Base-by-base conservation (phyloP, 805 yeast species). In the Clavispora vitiphila region DNA sequence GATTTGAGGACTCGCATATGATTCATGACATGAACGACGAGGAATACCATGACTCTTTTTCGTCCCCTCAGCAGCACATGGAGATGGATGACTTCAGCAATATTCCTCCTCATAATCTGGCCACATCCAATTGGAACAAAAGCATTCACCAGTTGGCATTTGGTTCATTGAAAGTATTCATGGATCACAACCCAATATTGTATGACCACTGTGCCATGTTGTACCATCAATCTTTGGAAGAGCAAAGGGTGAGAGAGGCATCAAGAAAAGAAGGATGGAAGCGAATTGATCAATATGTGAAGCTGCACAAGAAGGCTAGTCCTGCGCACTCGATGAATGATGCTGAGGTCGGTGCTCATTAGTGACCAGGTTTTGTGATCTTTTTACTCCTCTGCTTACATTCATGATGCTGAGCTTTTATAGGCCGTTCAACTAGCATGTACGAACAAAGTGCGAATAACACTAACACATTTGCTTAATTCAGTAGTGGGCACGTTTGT, bases 141-240 rank as follows among this genome's bases (percentile, higher is more conserved):
- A 88, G 96, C 29, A 90, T 93, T 34, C 93, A 91, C 51, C 81
- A 87, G 37, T 78, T 91, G 72, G 95, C 96, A 2, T 89, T 80
- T 66, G 86, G 85, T 43, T 96, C 98, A 0, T 72, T 93, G 54
- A 89, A 89, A 61, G 83, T 87, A 42, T 90, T 93, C 57, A 80
- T 90, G 81, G 97, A 91, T 56, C 83, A 93, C 39, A 90, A 90
- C 61, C 95, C 96, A 12, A 81, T 83, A 8, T 71, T 91, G 20
- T 93, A 87, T 64, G 96, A 90, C 60, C 90, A 89, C 58, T 91
- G 98, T 60, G 85, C 95, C n/a, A 76, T 86, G 54, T 65, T 86
- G 48, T 89, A 89, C 62, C 83, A 88, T 53, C 87, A 87, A 53
- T 80, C 86, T 38, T 69, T 84, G 45, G 86, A 81, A 54, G 89